Evolutionary conservation across 805 yeast species (phyloP), one percentile per base, ranked within the genome.

Genomic region (Hanseniaspora clermontiae): DNA sequence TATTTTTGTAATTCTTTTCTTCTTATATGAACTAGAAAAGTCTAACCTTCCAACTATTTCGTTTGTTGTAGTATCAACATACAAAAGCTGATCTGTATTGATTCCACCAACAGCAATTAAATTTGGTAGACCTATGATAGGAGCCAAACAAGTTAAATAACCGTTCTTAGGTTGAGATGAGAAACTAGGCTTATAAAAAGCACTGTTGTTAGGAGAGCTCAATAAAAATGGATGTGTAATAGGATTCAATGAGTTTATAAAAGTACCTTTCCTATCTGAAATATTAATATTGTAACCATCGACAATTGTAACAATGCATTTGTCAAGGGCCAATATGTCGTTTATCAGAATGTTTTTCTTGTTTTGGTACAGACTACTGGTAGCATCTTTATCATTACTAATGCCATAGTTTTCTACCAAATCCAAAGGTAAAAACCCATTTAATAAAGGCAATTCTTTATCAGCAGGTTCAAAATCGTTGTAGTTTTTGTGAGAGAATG

Each of bases 141-240:
- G 24, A 2, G 51, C 42, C 17, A 53, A 15, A 40, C 57, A 53
- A 9, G 42, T 53, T 39, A 53, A 32, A 17, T 31, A 27, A 10
- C 57, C 49, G n/a, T 46, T 31, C 31, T 46, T 46, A 7, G 49
- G 49, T 31, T 45, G 48, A 15, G 34, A 29, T 24, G 37, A 19
- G 15, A 17, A 31, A 31, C 24, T 31, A 9, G 38, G 38, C 17
- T 46, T 46, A 11, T 34, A n/a, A 4, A 31, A 19, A 12, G 24
- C 39, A 39, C 17, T 29, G n/a, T 38, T 53, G 37, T 53, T 53
- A 12, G 57, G 57, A 14, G 57, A 45, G 31, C 43, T 45, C 46
- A 53, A 38, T 19, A 53, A 39, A 53, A 46, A 53, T 1, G 57
- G 57, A 37, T 53, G 57, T 15, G 57, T 53, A n/a, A 53, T 53